A percentile compares a stretch with the other conserved stretches of the same genome.
Evolutionary conservation across 208 protist species (phyloP).

Genomic region (Wallacemonas sp.): DNA sequence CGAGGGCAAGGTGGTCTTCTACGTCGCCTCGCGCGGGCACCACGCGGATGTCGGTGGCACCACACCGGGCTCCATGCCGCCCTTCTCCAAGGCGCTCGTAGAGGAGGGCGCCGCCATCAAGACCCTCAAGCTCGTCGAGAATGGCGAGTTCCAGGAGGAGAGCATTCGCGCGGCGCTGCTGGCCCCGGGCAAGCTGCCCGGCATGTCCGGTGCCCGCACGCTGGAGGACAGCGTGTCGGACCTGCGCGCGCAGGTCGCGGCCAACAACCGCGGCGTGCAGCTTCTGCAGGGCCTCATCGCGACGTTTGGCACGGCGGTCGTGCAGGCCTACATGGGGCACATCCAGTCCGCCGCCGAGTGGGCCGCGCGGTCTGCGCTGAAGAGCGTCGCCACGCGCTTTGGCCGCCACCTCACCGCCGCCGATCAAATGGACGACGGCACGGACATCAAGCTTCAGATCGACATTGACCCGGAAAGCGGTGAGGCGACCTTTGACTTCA

Average conservation of each 20-base stretch:
- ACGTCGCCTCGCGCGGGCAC: slow-evolving; percentile 94
- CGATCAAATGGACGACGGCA: slow-evolving; percentile 97
- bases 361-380: slow-evolving; percentile 90
- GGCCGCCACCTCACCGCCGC: slow-evolving; percentile 31
- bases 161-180: slow-evolving; percentile 84
- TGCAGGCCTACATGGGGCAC: slow-evolving; percentile 96
- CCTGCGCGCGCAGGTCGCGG: slow-evolving; percentile 92
- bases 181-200: slow-evolving; percentile 59
- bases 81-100: slow-evolving; percentile 88
- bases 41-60: slow-evolving; percentile 97
- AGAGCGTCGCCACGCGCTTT: slow-evolving; percentile 44
- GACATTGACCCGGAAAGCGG: slow-evolving; percentile 73
- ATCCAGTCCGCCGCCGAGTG: slow-evolving; percentile 91
- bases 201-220: slow-evolving; percentile 77
- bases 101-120: slow-evolving; percentile 95
- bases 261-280: slow-evolving; percentile 93
- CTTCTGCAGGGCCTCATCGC: slow-evolving; percentile 88
- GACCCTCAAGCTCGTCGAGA: slow-evolving; percentile 91
- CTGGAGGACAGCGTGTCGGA: slow-evolving; percentile 94
- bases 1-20: slow-evolving; percentile 79
- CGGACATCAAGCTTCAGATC: slow-evolving; percentile 79
- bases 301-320: slow-evolving; percentile 80
- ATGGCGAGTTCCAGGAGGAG: slow-evolving; percentile 88
- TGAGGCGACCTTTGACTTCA: slow-evolving; percentile 93
- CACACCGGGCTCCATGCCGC: slow-evolving; percentile 95